Evolutionary conservation across 1,284 basidiomycete genomes (phyloP), one percentile per base, ranked within the genome.

Genomic region (Coriolopsis trogii): DNA sequence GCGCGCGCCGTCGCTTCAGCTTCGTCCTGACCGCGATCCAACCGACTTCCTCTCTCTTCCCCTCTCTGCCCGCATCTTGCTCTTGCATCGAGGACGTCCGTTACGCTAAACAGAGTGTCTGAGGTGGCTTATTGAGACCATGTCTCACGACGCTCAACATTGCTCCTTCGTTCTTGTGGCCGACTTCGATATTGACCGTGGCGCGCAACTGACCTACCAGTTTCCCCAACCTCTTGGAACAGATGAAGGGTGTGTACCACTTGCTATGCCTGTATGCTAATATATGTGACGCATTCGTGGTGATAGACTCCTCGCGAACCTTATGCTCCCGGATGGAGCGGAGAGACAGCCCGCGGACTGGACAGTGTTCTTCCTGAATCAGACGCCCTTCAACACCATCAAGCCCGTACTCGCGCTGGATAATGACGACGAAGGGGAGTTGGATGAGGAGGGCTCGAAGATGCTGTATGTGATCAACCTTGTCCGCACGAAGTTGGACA

Each of bases 311-410:
- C 80, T 99, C 3, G 97, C 96, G 1, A 96, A 98, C 73, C 83
- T 97, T 56, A 99, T 99, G 96, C 80, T 99, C 15, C 96, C 96
- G 1, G 96, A 99, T 69, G 97, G 97, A 12, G 95, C 95, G 12
- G 97, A 99, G 70, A 84, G 90, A 43, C 89, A 96, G 57, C 75
- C 89, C 15, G 93, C 97, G 69, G 96, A 99, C 70, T 99, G 95
- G 96, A 99, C 96, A 4, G 86, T 98, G 49, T 98, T 99, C 79
- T 98, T 97, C 69, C 82, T 98, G 43, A 97, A 97, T 66, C 95
- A 97, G 72, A 93, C 91, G 0, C 79, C 85, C 0, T 90, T 88
- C 70, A 93, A 93, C 65, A 89, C 86, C 9, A 91, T 95, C 59
- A 84, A 85, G 4, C 89, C 92, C 6, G 81, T 92, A n/a, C 78